Conservation (phyloP, 306 rosid species). For the Medicago truncatula region MtrunA17r5.0-ANR NC_053042.1:52409501-52410000, state of each 20-base stretch:
- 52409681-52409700: slow-evolving; percentile 12
- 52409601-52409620: slow-evolving; percentile 63
- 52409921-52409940: slow-evolving; percentile 36
- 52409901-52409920: slow-evolving; percentile 14
- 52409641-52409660: slow-evolving; percentile 23
- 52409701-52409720: slow-evolving; percentile 21
- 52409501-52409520: slow-evolving; percentile 37
- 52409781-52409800: slow-evolving; percentile 14
- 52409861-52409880: background rate
- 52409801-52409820: slow-evolving; percentile 11
- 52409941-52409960: background rate
- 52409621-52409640: slow-evolving; percentile 39
- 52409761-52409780: slow-evolving; percentile 34
- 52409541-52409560: slow-evolving; percentile 87
- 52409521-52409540: slow-evolving; percentile 93
- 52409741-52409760: background rate
- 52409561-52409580: slow-evolving; percentile 92
- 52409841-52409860: slow-evolving; percentile 26
- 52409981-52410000: slow-evolving; percentile 77
- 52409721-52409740: slow-evolving; percentile 31
- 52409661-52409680: slow-evolving; percentile 7
- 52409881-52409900: slow-evolving; percentile 16
- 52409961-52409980: slow-evolving; percentile 17
- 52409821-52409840: slow-evolving; percentile 26
- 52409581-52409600: slow-evolving; percentile 94